These are phyloP conservation scores for Aethionema arabicum DNA, from an alignment of 345 rosid species.

Conservation along the genomic window DNA sequence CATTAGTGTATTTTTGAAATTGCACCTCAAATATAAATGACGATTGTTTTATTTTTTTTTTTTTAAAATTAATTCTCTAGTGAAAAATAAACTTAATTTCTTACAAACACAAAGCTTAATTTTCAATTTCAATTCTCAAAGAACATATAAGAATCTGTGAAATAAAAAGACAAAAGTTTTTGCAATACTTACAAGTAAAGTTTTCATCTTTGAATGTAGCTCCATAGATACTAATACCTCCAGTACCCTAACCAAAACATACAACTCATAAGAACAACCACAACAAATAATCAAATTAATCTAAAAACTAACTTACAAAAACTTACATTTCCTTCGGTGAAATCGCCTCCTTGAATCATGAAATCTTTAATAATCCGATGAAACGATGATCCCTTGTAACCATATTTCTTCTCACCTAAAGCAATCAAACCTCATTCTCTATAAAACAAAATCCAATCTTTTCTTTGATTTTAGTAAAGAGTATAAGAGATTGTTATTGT, in stretches of 20 bases:
- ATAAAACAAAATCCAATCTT: too few species aligned
- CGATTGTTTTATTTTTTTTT: too few species aligned
- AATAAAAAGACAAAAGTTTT: background rate
- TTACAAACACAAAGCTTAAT: too few species aligned
- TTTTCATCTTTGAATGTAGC: slow-evolving; percentile 74
- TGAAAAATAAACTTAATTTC: too few species aligned
- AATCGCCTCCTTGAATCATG: slow-evolving; percentile 98
- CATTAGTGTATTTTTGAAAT: too few species aligned
- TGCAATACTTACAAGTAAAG: slow-evolving; percentile 57
- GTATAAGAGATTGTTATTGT: background rate
- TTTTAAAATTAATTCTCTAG: too few species aligned
- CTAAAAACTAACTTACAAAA: slow-evolving; percentile 2
- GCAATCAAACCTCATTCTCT: background rate
- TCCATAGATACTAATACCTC: slow-evolving; percentile 87
- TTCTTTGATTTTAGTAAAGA: too few species aligned
- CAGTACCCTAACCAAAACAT: slow-evolving; percentile 70
- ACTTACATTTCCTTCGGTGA: slow-evolving; percentile 72
- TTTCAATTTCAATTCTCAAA: slow-evolving; percentile 7
- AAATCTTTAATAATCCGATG: slow-evolving; percentile 91
- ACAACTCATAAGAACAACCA: background rate
- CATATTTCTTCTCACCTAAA: slow-evolving; percentile 87
- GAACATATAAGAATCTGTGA: background rate
- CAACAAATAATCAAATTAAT: background rate
- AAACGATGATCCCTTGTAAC: slow-evolving; percentile 82
- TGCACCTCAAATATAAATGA: too few species aligned